These are phyloP conservation scores for Dactylella cylindrospora DNA, from an alignment of 2,329 filamentous ascomycete species.

Conservation along the genomic window DNA sequence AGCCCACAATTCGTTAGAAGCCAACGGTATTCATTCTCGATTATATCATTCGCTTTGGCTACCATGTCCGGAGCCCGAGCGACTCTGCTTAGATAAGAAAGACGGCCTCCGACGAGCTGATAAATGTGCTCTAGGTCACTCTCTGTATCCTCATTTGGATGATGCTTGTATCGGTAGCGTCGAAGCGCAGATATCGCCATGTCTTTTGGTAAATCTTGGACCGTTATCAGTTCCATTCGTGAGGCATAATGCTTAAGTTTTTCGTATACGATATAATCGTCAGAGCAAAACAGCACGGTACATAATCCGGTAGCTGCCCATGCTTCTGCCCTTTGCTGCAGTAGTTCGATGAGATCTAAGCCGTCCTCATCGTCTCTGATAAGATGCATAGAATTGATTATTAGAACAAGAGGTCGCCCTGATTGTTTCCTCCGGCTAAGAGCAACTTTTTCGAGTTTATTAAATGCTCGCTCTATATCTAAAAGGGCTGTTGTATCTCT, in stretches of 20 bases:
- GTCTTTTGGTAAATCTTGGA: constrained; percentile 76
- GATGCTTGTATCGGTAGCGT: constrained; percentile 79
- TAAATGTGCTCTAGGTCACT: constrained; percentile 74
- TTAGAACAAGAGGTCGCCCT: constrained; percentile 74
- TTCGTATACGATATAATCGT: constrained; percentile 91
- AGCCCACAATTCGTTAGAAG: constrained; percentile 79
- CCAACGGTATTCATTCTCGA: constrained; percentile 72
- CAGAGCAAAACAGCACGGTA: constrained; percentile 90
- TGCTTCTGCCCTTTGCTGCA: constrained; percentile 92
- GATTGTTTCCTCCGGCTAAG: constrained; percentile 64
- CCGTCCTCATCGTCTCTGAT: constrained; percentile 89
- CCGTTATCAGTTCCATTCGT: constrained; percentile 87
- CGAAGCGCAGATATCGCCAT: constrained; percentile 75
- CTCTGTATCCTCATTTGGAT: constrained; percentile 61
- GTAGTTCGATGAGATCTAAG: constrained; percentile 86
- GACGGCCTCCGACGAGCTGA: constrained; percentile 77
- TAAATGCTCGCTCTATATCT: constrained; percentile 94
- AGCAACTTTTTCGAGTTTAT: constrained; percentile 96
- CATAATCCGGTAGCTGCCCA: constrained; percentile 92
- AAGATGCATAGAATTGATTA: constrained; percentile 91
- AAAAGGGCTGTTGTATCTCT: constrained; percentile 87
- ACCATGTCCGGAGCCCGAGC: constrained; percentile 85
- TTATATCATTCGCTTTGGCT: constrained; percentile 71
- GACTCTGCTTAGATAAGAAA: constrained; percentile 85
- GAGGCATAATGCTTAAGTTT: constrained; percentile 88